phyloP scores from a whole-genome alignment of 148 eudicot genomes.

The Amaranthus palmeri region DNA sequence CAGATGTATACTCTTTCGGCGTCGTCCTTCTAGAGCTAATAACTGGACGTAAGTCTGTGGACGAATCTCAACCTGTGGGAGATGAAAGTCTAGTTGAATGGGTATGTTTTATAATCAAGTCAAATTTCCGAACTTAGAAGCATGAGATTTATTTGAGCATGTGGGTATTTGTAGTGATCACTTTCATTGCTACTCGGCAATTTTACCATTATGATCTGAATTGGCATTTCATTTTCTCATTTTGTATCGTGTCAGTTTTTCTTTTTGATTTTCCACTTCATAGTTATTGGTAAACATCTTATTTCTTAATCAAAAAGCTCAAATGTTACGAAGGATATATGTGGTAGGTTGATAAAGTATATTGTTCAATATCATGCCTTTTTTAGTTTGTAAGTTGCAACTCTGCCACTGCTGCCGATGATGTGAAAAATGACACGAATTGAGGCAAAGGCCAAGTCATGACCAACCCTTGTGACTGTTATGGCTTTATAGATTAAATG shows the following conservation, averaged over 20 bases:
- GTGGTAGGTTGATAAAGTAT: too few species aligned
- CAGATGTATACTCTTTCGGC: slow-evolving; percentile 87
- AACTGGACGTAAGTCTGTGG: slow-evolving; percentile 87
- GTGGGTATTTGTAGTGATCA: neutral
- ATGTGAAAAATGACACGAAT: too few species aligned
- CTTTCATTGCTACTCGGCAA: neutral
- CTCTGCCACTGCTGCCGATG: too few species aligned
- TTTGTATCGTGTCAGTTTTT: too few species aligned
- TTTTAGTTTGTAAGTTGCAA: too few species aligned
- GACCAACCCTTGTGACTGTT: too few species aligned
- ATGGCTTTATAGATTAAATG: too few species aligned
- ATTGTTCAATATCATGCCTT: too few species aligned
- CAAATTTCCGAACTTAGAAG: neutral
- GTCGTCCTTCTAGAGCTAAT: slow-evolving; percentile 94
- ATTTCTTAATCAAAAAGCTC: neutral
- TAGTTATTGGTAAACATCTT: neutral
- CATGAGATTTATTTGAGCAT: neutral
- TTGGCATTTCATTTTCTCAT: too few species aligned
- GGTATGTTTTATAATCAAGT: slow-evolving; percentile 42
- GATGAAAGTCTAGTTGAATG: slow-evolving; percentile 89
- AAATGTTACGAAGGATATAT: neutral
- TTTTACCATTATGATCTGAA: neutral
- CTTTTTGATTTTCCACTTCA: neutral
- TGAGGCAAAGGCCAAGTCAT: too few species aligned
- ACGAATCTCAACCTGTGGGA: slow-evolving; percentile 65